Evolutionary conservation across 495 filamentous ascomycete genomes (phyloP), one percentile per base, ranked within the genome.

Genomic region (Coniosporium apollinis): DNA sequence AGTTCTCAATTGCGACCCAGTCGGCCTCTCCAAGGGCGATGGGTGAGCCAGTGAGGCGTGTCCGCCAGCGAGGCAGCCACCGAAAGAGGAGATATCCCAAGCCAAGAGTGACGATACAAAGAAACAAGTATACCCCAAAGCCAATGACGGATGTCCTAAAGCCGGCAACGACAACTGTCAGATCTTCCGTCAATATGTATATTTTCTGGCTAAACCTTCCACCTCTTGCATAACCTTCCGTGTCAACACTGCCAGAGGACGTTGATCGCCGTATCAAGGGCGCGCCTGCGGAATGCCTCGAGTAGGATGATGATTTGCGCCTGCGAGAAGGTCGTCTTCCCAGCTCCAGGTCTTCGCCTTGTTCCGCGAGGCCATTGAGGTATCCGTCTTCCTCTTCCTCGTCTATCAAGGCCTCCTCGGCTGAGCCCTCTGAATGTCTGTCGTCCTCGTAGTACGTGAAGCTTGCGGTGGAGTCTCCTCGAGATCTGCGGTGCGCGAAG

Each of bases 1-100:
- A 84, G 47, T 96, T 93, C 44, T 64, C 91, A 46, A 94, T 67
- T 22, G 87, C 87, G 33, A 92, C 79, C 89, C 91, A 99, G 34
- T 74, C 58, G 47, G 82, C 86, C 22, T 79, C 72, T 16, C 67
- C 57, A 19, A 99, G 56, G 1, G 78, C 62, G 9, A 67, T 66
- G 15, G 70, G 58, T 36, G 60, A 66, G 11, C 89, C 89, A 35
- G 82, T 57, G 26, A 99, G 48, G 18, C 67, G 67, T 28, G 96
- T 72, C 46, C 78, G 70, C 83, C 82, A 93, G 32, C 70, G 69
- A 10, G 89, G 89, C 33, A 94, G 54, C 89, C 89, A 99, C 41
- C 82, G 72, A 18, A 96, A 66, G 3, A 94, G 33, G 11, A 99
- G 66, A 58, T 81, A 96, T 9, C 65, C 81, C 18, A 89, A 44